Conservation (phyloP, 1,284 basidiomycete genomes). For the Inonotus obliquus region DNA sequence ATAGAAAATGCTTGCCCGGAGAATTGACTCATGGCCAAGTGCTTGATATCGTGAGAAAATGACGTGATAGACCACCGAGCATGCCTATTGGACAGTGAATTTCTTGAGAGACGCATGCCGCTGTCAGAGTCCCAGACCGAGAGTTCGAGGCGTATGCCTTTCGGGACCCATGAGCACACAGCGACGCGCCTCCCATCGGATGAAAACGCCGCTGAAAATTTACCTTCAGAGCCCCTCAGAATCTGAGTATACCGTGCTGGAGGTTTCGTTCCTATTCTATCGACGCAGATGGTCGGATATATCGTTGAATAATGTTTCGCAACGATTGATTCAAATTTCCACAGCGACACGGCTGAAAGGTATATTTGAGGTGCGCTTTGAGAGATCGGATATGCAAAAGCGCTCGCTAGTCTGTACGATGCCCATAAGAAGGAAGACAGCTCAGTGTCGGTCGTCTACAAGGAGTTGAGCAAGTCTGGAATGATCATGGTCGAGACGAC, state of each 20-base stretch:
- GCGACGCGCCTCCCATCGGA: too few species aligned
- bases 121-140: too few species aligned
- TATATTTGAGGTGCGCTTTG: not conserved
- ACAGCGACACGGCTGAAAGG: not conserved
- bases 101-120: too few species aligned
- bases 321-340: not conserved
- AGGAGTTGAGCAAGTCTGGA: not conserved
- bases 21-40: too few species aligned
- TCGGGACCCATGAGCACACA: too few species aligned
- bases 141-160: constrained; percentile 7
- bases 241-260: not conserved
- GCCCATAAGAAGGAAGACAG: not conserved
- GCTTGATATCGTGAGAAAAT: too few species aligned
- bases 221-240: not conserved
- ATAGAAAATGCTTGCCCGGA: too few species aligned
- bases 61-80: too few species aligned
- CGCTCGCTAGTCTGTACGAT: not conserved
- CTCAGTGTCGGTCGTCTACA: not conserved
- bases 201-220: not conserved
- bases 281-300: not conserved
- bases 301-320: not conserved
- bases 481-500: not conserved
- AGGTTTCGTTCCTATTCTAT: not conserved
- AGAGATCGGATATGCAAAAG: not conserved
- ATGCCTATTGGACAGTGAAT: too few species aligned